Evolutionary conservation across 352 stramenopile species (phyloP), one percentile per base, ranked within the genome.

Genomic region (Globisporangium uncinulatum): DNA sequence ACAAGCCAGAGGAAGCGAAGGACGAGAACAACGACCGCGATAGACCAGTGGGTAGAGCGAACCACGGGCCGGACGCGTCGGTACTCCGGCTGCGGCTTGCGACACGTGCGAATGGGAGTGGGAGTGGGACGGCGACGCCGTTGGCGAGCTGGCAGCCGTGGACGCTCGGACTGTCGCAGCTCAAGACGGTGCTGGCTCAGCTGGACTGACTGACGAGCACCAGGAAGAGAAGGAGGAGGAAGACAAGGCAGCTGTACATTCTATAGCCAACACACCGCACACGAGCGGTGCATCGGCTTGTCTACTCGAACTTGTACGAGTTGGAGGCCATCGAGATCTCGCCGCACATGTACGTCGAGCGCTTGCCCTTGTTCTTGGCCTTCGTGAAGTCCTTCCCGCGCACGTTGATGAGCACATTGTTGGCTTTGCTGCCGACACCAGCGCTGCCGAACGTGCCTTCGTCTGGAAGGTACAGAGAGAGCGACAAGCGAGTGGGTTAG

Each of bases 341-440:
- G 43, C 95, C 95, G 49, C 94, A 97, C 71, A 95, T 89, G 80
- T 99, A 99, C 56, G 78, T 97, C 47, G 94, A 92, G 54, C 97
- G 85, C 86, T 99, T 99, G 74, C 98, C 96, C 78, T 99, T 99
- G 61, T 98, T 99, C 81, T 99, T 99, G 65, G 99, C 98, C 60
- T 98, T 96, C 49, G 96, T 96, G 69, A 99, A 99, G 73, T 99
- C 96, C 76, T 99, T 99, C 42, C 98, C 98, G 59, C 96, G 87
- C 49, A 99, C 96, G 61, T 97, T 96, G 54, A 99, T 73, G 36
- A 99, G 80, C 56, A 98, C 97, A 67, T 98, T 94, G 73, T 94
- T 98, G 34, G 97, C 97, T 71, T 98, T 98, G 57, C 88, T 86
- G 45, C 98, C 98, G 57, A 98, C 99, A 41, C 98, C 98, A 9